phyloP scores from a whole-genome alignment of 805 yeast genomes.

The Lachancea thermotolerans region DNA sequence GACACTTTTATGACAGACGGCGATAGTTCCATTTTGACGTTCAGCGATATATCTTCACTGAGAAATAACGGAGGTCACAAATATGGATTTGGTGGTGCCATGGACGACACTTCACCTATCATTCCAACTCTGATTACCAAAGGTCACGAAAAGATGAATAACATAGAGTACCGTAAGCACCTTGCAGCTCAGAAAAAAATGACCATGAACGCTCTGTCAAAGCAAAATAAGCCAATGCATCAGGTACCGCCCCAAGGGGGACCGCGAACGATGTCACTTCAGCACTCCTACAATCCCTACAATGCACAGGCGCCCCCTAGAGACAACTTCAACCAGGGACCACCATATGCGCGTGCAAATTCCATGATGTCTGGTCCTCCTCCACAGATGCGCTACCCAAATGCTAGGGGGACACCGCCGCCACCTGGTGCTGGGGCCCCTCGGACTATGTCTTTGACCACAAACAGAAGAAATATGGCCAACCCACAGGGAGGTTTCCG shows the following conservation, averaged over 20 bases:
- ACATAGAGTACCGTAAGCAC: conserved; percentile 61
- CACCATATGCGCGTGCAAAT: conserved; percentile 6
- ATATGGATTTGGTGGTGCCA: conserved; percentile 42
- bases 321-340: not conserved
- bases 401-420: conserved; percentile 2
- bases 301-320: not conserved
- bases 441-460: conserved; percentile 31
- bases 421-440: conserved; percentile 15
- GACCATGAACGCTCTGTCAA: conserved; percentile 41
- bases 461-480: conserved; percentile 11
- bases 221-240: conserved; percentile 28
- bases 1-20: conserved; percentile 28
- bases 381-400: not conserved
- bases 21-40: conserved; percentile 41
- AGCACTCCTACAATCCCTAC: conserved; percentile 11
- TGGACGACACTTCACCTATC: conserved; percentile 59
- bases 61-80: conserved; percentile 55
- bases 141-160: conserved; percentile 34
- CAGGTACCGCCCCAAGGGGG: conserved; percentile 31
- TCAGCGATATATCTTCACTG: conserved; percentile 57
- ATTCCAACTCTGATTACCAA: conserved; percentile 57
- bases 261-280: conserved; percentile 43
- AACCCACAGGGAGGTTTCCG: conserved; percentile 2
- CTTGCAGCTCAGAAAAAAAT: conserved; percentile 61
- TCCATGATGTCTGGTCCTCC: conserved; percentile 14